These are phyloP conservation scores for Aspergillus neotritici DNA, from an alignment of 2,329 filamentous ascomycete genomes.

Conservation along the genomic window DNA sequence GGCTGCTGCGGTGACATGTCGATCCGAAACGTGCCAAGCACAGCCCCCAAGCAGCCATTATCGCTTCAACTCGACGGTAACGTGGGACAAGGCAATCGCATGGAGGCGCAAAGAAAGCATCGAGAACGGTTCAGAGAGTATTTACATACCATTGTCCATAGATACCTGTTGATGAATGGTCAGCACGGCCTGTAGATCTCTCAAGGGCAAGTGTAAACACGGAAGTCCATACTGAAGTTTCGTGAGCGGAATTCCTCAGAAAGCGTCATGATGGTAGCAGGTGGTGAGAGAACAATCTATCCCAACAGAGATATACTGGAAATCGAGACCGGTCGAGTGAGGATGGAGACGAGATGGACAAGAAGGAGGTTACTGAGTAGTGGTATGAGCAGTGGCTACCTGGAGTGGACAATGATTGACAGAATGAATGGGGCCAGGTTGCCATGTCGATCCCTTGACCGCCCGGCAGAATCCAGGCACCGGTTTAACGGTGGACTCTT, in stretches of 20 bases:
- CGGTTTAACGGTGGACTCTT: not conserved
- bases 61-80: constrained; percentile 5
- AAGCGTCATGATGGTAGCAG: constrained; percentile 48
- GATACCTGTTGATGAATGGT: constrained; percentile 49
- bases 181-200: constrained; percentile 13
- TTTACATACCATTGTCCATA: constrained; percentile 61
- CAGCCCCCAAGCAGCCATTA: constrained; percentile 18
- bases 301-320: not conserved
- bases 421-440: constrained; percentile 17
- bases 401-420: constrained; percentile 15
- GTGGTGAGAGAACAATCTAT: not conserved
- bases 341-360: not conserved
- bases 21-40: constrained; percentile 15
- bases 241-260: constrained; percentile 58
- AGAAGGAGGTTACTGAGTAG: too few species aligned
- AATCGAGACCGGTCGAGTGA: not conserved
- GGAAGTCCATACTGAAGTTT: constrained; percentile 56
- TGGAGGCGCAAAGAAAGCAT: constrained; percentile 2
- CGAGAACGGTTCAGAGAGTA: not conserved
- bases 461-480: constrained; percentile 17
- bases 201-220: constrained; percentile 11
- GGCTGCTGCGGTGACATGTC: not conserved
- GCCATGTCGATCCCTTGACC: constrained; percentile 20
- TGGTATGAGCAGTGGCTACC: constrained; percentile 5
- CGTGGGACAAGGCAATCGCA: not conserved